Evolutionary conservation across 202 grass and related monocot genomes (phyloP), one percentile per base, ranked within the genome.

Genomic region (Musa balbisiana): DNA sequence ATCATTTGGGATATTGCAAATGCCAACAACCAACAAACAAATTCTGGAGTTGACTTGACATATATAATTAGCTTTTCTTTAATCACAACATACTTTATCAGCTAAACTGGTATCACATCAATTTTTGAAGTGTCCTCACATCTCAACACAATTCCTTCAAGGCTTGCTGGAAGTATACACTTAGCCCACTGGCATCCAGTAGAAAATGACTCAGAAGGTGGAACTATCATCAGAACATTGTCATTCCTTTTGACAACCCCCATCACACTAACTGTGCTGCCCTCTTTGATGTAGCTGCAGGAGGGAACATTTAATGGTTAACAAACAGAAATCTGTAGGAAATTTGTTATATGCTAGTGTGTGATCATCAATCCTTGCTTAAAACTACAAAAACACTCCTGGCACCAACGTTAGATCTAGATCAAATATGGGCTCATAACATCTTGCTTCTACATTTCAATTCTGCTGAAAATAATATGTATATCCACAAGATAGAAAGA

Each of bases 181-280:
- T 9, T 69, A 15, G 25, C 14, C 66, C 66, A 69, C 66, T 69
- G 66, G 26, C 66, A 69, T 33, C 66, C 66, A 5, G 66, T 69
- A 25, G 66, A 69, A 69, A 69, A 69, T 15, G 66, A 16, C 26
- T 50, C 66, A 8, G 66, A 50, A 2, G 66, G 66, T 17, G 66
- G 66, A 69, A 69, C 66, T 69, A 69, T 69, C 66, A 69, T 69
- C 3, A 69, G 66, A 26, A 69, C 66, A 49, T 69, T 69, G 26
- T 69, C 66, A 69, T 69, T 69, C 26, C 66, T 69, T 69, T 69
- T 15, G 66, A 69, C 66, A 69, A 50, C 66, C 66, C 66, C 66
- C 66, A 69, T 69, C 16, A 69, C 66, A 15, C 66, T 69, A 69
- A 69, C 15, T 9, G 66, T 69, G 66, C 66, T 69, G 66, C 66